Evolutionary conservation across 2,329 filamentous ascomycete species (phyloP).

Genomic region (Penicillium thymicola): DNA sequence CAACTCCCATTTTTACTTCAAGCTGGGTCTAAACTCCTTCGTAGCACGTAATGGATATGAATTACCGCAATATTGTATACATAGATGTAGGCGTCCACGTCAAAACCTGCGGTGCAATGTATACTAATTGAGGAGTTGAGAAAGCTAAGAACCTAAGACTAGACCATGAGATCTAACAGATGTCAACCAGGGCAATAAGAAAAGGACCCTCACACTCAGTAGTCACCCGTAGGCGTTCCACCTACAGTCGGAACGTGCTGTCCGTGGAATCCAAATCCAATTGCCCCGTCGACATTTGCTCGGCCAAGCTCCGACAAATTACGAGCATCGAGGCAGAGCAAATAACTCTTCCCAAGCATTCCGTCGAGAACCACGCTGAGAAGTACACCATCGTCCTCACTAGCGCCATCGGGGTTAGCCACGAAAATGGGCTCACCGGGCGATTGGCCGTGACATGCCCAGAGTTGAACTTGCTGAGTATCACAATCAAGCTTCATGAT

Average conservation of each 20-base stretch:
- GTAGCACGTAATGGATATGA: too few relatives aligned
- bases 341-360: slow-evolving; percentile 48
- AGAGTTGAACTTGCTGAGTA: slow-evolving; percentile 40
- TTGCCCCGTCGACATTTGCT: slow-evolving; percentile 48
- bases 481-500: slow-evolving; percentile 53
- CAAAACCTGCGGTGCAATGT: not conserved
- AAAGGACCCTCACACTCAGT: slow-evolving; percentile 8
- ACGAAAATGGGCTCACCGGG: slow-evolving; percentile 56
- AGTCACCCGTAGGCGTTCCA: slow-evolving; percentile 27
- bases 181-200: not conserved
- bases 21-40: too few relatives aligned
- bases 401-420: slow-evolving; percentile 19
- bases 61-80: too few relatives aligned
- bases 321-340: slow-evolving; percentile 52
- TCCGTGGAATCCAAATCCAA: slow-evolving; percentile 56
- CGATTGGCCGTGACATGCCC: slow-evolving; percentile 50
- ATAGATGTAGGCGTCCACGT: too few relatives aligned
- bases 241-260: slow-evolving; percentile 33
- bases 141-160: not conserved
- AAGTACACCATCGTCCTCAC: slow-evolving; percentile 54
- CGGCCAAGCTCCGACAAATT: slow-evolving; percentile 50
- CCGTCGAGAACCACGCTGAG: slow-evolving; percentile 55
- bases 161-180: not conserved
- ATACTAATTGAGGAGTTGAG: not conserved
- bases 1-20: too few relatives aligned